Base-by-base conservation (phyloP, 176 grass and related monocot species). In the Calamus simplicifolius region DNA sequence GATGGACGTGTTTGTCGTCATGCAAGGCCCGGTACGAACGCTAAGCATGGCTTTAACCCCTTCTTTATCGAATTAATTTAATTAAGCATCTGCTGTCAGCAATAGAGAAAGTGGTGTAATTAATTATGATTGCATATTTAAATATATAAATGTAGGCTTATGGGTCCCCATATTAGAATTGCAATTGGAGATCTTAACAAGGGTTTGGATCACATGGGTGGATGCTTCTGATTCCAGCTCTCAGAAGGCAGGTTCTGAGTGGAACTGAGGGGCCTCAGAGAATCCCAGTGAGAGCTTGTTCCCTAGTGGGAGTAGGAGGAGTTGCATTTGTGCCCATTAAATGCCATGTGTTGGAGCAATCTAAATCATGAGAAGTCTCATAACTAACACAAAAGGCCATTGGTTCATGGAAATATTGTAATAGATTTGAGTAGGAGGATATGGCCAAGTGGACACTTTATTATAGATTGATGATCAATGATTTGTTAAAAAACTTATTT, bases 201-300 rank as follows among this genome's bases (percentile, higher is more conserved):
- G 52, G 52, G 18, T 54, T 54, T 54, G 52, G n/a, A 21, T 54
- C 52, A 54, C 52, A 54, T 54, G 52, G 18, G 19, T 54, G 52
- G 52, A 54, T 54, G 52, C 52, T 54, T 54, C 52, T 54, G 52
- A 54, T 54, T 21, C 52, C 18, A 54, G 52, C 5, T 19, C n/a
- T 54, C 5, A 17, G 19, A 19, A 19, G 8, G 4, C 18, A 54
- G 18, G 7, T 43, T 43, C 35, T 43, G 35, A 43, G 3, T 7
- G 51, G 51, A 53, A 18, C 0, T 0, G 50, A 6, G 6, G 51
- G 17, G 52, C n/a, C 5, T 5, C 5, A 7, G 18, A 54, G 52
- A 54, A 54, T 54, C 52, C 52, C 52, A 54, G n/a, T 54, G 52
- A 54, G 16, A 54, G 52, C 18, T 21, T 54, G 52, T 10, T 54